phyloP scores from a whole-genome alignment of 805 yeast genomes.

The Candida sphagnicola region DNA sequence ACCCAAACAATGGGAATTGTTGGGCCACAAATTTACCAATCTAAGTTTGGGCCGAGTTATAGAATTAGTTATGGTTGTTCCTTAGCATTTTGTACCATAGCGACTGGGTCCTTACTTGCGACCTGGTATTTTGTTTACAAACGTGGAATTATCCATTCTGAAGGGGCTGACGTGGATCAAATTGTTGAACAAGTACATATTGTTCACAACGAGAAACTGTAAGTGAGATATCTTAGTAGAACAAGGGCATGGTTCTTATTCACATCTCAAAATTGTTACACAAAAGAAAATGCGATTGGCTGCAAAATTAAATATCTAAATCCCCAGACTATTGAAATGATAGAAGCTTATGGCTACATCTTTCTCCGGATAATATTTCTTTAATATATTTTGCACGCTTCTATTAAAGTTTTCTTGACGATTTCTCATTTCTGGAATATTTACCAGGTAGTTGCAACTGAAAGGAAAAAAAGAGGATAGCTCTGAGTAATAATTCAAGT shows the following conservation, averaged over 20 bases:
- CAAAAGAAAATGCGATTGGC: no score
- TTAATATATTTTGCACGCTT: no score
- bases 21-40: conserved; percentile 12
- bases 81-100: conserved; percentile 9
- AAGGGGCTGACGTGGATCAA: conserved; percentile 9
- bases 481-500: no score
- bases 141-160: conserved; percentile 10
- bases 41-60: conserved; percentile 13
- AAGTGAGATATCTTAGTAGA: background rate
- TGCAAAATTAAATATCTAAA: no score
- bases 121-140: conserved; percentile 11
- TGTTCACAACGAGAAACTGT: background rate
- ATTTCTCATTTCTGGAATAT: no score
- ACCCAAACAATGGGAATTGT: conserved; percentile 12
- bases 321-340: no score
- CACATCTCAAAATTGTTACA: no score
- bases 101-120: conserved; percentile 6
- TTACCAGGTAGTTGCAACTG: no score
- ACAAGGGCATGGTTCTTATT: background rate
- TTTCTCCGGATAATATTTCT: no score
- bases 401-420: no score
- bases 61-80: conserved; percentile 10
- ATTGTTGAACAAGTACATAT: background rate
- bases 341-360: no score
- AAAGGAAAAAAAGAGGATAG: no score